Evolutionary conservation across 1,284 basidiomycete species (phyloP).

Genomic region (Ceratobasidium sp.): DNA sequence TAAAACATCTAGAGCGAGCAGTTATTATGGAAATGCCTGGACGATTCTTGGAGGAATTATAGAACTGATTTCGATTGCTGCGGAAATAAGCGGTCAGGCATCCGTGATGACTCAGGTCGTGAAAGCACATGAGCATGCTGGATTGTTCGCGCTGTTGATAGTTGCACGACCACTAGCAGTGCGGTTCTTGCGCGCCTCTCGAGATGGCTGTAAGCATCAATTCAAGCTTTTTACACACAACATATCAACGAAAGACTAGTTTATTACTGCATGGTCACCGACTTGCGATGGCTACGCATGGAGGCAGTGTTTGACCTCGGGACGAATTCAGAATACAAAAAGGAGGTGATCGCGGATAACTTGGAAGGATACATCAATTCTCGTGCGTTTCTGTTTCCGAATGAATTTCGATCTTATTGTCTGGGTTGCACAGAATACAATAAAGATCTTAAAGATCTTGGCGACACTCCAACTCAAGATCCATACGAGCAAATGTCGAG

Average conservation of each 20-base stretch:
- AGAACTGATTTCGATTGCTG: slow-evolving; percentile 1
- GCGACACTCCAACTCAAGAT: slow-evolving; percentile 14
- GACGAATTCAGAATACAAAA: slow-evolving; percentile 13
- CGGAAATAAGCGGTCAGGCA: slow-evolving; percentile 17
- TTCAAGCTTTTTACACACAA: neutral
- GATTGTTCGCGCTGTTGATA: slow-evolving; percentile 16
- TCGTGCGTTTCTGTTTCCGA: neutral
- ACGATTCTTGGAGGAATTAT: slow-evolving; percentile 15
- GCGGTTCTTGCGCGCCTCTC: neutral
- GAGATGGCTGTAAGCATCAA: neutral
- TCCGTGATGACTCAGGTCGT: slow-evolving; percentile 20
- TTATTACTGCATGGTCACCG: slow-evolving; percentile 33
- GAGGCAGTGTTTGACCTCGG: slow-evolving; percentile 15
- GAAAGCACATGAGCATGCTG: neutral
- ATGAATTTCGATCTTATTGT: neutral
- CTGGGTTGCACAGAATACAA: neutral
- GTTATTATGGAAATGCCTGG: slow-evolving; percentile 23
- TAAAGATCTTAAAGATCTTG: slow-evolving; percentile 13
- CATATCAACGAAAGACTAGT: too few relatives aligned
- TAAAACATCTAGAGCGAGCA: slow-evolving; percentile 22
- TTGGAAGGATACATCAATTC: slow-evolving; percentile 33
- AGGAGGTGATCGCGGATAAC: slow-evolving; percentile 29
- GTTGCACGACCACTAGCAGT: slow-evolving; percentile 14
- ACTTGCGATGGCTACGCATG: slow-evolving; percentile 28
- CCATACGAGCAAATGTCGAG: slow-evolving; percentile 16